Conservation (phyloP, 2,329 filamentous ascomycete genomes). For the Diaporthe vaccinii region DNA sequence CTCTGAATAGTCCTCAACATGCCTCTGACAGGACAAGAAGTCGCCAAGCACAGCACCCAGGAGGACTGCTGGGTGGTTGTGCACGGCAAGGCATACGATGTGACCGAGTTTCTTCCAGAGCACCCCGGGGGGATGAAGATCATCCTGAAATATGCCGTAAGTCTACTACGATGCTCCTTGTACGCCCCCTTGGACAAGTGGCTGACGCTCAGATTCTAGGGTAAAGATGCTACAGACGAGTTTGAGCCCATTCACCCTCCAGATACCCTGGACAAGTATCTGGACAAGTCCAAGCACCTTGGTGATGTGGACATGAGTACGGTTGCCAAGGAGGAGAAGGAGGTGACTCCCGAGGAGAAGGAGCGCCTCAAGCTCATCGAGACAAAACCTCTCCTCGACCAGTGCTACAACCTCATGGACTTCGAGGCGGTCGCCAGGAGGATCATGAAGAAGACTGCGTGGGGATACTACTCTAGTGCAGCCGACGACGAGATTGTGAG, state of each 20-base stretch:
- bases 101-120: conserved; percentile 91
- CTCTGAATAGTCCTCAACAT: conserved; percentile 47
- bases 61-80: conserved; percentile 95
- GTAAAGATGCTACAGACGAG: conserved; percentile 93
- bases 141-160: conserved; percentile 91
- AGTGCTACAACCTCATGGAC: conserved; percentile 95
- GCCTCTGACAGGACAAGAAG: conserved; percentile 65
- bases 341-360: conserved; percentile 70
- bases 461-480: conserved; percentile 97
- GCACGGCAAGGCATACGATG: conserved; percentile 89
- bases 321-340: conserved; percentile 73
- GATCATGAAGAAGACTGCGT: conserved; percentile 96
- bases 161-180: conserved; percentile 41
- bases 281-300: conserved; percentile 87
- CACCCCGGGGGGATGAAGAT: conserved; percentile 92
- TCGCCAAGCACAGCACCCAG: conserved; percentile 80
- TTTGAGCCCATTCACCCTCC: conserved; percentile 91
- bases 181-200: too few relatives aligned
- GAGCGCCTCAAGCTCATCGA: conserved; percentile 81
- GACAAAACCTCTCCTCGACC: conserved; percentile 82
- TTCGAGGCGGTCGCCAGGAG: conserved; percentile 93
- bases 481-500: conserved; percentile 89
- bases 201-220: conserved; percentile 56
- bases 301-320: conserved; percentile 91
- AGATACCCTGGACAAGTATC: conserved; percentile 88